Percentiles rank a stretch among this genome's conserved stretches.
Conservation (phyloP, 1,284 basidiomycete genomes). For the Ceratobasidium sp. region DNA sequence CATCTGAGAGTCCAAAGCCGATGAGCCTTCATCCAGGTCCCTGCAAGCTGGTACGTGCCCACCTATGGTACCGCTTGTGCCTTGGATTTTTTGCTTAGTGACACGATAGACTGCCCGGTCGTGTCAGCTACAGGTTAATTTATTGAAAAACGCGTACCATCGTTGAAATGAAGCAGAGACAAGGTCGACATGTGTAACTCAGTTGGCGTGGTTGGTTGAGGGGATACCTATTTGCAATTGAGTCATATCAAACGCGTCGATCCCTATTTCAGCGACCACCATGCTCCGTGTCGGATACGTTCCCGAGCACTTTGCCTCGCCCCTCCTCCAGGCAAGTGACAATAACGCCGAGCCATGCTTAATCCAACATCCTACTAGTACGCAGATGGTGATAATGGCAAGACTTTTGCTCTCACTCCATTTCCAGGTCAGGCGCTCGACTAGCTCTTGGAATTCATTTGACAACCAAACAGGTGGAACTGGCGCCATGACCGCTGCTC, state of each 20-base stretch:
- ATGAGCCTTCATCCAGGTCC: neutral
- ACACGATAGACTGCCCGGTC: constrained; percentile 70
- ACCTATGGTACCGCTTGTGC: constrained; percentile 69
- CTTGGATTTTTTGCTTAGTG: constrained; percentile 72
- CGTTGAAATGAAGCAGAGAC: constrained; percentile 52
- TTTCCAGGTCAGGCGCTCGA: constrained; percentile 77
- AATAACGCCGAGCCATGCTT: constrained; percentile 47
- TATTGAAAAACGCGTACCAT: constrained; percentile 44
- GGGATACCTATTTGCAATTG: constrained; percentile 7
- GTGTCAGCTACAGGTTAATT: neutral
- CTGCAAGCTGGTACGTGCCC: neutral
- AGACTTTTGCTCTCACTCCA: constrained; percentile 86
- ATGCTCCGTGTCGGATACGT: constrained; percentile 65
- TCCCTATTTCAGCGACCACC: neutral
- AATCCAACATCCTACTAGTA: constrained; percentile 60
- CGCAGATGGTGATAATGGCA: constrained; percentile 70
- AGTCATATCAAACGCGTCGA: neutral
- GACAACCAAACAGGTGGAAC: constrained; percentile 74
- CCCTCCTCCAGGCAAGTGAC: constrained; percentile 65
- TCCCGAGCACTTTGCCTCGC: constrained; percentile 91
- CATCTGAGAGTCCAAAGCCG: constrained; percentile 57
- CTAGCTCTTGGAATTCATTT: neutral
- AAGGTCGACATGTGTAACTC: constrained; percentile 25
- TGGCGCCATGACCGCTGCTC: constrained; percentile 86
- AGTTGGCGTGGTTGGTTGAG: constrained; percentile 3